phyloP scores from a whole-genome alignment of 257 asterid genomes.

The Solanum commersonii region DNA sequence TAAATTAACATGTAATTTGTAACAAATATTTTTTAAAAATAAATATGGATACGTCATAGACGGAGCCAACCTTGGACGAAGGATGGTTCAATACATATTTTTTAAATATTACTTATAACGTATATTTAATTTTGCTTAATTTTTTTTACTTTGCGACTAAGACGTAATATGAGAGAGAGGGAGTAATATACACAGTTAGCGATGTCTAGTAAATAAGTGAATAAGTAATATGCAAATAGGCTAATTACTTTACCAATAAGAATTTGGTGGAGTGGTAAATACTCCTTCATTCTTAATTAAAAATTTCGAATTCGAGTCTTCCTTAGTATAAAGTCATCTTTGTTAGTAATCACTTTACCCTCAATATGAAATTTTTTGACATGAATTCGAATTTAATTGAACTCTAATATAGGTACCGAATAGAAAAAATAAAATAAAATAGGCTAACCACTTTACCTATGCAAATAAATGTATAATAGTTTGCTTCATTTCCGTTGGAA shows the following conservation, averaged over 20 bases:
- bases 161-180: not conserved
- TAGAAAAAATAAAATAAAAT: not conserved
- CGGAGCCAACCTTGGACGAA: not conserved
- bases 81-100: not conserved
- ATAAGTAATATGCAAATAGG: not conserved
- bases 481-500: not conserved
- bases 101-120: not conserved
- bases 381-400: too few species aligned
- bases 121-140: not conserved
- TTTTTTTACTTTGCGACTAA: too few species aligned
- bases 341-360: too few species aligned
- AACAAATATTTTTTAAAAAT: too few species aligned
- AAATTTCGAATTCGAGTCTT: rapidly evolving
- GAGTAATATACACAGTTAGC: not conserved
- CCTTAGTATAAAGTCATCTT: rapidly evolving
- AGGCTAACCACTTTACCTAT: not conserved
- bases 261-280: too few species aligned
- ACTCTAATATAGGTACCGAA: not conserved
- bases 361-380: rapidly evolving
- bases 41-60: too few species aligned
- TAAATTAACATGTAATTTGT: too few species aligned
- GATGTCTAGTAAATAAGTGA: too few species aligned
- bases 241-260: not conserved
- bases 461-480: not conserved
- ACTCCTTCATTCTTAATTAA: too few species aligned